Base-by-base conservation (phyloP, 192 early-diverging fungal species). In the Cladochytrium replicatum region DNA sequence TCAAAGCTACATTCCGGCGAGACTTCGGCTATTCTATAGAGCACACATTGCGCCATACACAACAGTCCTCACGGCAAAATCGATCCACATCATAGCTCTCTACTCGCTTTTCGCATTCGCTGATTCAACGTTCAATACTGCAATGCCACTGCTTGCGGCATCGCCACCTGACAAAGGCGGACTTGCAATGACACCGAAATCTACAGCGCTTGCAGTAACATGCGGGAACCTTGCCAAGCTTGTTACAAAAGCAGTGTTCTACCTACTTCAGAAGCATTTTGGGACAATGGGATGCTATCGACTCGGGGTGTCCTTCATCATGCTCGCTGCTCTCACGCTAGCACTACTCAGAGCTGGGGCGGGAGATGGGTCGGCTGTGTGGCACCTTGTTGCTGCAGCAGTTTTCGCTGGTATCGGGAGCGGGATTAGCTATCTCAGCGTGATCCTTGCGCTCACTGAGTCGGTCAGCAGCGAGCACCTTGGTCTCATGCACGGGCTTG, bases 391-490 rank as follows among this genome's bases (percentile, higher is more conserved):
- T 27, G 27, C 34, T 6, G 29, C 53, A 6, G 46, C 55, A 9
- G 21, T 47, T 2, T 23, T 61, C 23, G 46, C 59, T 32, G 67
- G 67, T 8, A 41, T 41, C 2, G 67, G 62, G 3, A 63, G 65
- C 21, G 67, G 62, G 0, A 32, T 65, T n/a, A 41, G 47, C 8
- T 69, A 69, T 29, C 44, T 69, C 27, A 32, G 46, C 27, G 41
- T 64, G 17, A 60, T 69, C 25, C 64, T 69, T 61, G 27, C 57
- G 17, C 40, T 69, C 22, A 69, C 67, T 0, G 59, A 64, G 31
- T 49, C 55, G 5, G 67, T 69, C 1, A 37, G 48, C 4, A 34
- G 43, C 0, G 39, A 43, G n/a, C 55, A 63, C 22, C 60, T 50
- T 46, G 67, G 67, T 1, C 28, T 61, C 29, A 43, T 69, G 2